Evolutionary conservation across 805 yeast genomes (phyloP), one percentile per base, ranked within the genome.

Genomic region (Candida namnaoensis): DNA sequence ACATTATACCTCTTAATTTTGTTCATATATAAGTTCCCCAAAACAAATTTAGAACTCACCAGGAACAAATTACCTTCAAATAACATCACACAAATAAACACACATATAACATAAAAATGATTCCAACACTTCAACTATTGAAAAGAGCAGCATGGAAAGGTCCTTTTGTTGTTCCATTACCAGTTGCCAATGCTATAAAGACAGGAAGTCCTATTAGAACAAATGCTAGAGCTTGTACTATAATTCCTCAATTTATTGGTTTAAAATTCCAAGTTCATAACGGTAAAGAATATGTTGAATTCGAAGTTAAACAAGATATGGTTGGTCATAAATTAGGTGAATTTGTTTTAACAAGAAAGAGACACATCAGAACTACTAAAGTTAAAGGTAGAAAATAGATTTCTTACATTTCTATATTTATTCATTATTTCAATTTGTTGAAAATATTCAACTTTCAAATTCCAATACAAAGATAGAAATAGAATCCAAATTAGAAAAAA

Each of bases 241-340:
- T 93, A 41, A 68, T 93, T 39, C 99, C 99, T 19, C 95, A 88
- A 59, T 91, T 93, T 64, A 96, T 93, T 32, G 99, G 99, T 5
- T 69, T 93, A 43, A 83, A 80, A 53, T 93, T 93, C 62, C 95
- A 93, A 63, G 86, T 93, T 32, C 99, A 93, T 65, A 93, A 93
- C 64, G 99, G 99, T 27, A 86, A 83, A 58, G 95, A 88, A 52
- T 93, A 90, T 58, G 95, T 88, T 34, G 87, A 88, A 40, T 73
- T 93, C 41, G 87, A 82, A 49, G 76, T 93, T 27, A 77, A 83
- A 8, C 97, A 93, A 58, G 93, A 93, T 53, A 93, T 93, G 99
- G 96, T 93, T 45, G 99, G 99, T 15, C 76, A 81, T 51, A 93
- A 91, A 60, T 68, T 93, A 42, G 99, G 99, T 2, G 97, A 91